Evolutionary conservation across 1,284 basidiomycete species (phyloP).

Genomic region (Microbotryum violaceum): DNA sequence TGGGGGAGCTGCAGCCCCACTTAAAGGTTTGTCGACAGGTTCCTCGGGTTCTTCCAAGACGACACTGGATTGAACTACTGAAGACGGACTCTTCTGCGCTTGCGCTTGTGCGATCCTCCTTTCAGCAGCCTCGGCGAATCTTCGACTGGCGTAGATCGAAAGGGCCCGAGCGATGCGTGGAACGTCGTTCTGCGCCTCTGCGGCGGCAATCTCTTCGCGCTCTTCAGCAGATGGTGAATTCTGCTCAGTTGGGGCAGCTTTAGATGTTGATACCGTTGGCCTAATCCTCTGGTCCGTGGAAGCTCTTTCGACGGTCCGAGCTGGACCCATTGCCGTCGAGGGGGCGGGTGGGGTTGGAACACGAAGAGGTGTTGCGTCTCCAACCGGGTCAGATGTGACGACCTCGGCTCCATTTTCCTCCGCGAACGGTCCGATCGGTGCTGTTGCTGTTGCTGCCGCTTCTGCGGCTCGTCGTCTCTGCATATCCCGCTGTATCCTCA

Average conservation of each 20-base stretch:
- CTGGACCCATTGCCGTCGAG: neutral
- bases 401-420: neutral
- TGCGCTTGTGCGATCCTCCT: neutral
- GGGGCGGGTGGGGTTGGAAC: neutral
- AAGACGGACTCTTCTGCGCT: neutral
- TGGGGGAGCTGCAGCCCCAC: too few species aligned
- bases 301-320: too few species aligned
- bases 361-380: neutral
- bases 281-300: too few species aligned
- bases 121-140: slow-evolving; percentile 7
- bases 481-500: slow-evolving; percentile 26
- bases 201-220: slow-evolving; percentile 3
- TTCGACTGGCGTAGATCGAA: slow-evolving; percentile 4
- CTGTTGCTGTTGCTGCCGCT: neutral
- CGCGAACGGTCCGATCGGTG: neutral
- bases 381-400: neutral
- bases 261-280: too few species aligned
- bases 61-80: neutral
- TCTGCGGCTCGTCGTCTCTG: slow-evolving; percentile 13
- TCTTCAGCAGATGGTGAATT: neutral
- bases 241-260: too few species aligned
- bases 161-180: slow-evolving; percentile 8
- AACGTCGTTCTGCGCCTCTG: slow-evolving; percentile 5
- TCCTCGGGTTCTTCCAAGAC: neutral
- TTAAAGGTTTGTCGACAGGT: neutral